These are phyloP conservation scores for Coemansia sp. DNA, from an alignment of 192 early-diverging fungal genomes.

Conservation along the genomic window DNA sequence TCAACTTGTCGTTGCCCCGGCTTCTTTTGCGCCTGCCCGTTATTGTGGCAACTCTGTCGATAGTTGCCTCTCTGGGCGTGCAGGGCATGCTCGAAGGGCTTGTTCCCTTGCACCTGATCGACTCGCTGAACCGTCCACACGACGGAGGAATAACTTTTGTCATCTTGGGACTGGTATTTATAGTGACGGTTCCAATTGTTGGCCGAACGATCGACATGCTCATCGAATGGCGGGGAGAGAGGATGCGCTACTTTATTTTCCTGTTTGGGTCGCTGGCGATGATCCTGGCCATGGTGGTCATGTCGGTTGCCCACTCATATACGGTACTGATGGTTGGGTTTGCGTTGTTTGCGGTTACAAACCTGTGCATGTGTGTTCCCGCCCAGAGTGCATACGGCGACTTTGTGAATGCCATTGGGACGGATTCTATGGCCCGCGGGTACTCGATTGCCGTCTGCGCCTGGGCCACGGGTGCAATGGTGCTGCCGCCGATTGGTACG, in stretches of 20 bases:
- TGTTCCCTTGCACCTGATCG: constrained; percentile 22
- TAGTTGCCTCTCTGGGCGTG: constrained; percentile 15
- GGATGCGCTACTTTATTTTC: constrained; percentile 21
- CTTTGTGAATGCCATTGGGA: constrained; percentile 19
- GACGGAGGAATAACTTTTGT: constrained; percentile 25
- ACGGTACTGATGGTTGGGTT: constrained; percentile 30
- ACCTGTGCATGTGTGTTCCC: constrained; percentile 26
- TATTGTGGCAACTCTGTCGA: constrained; percentile 14
- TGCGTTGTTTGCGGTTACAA: constrained; percentile 14
- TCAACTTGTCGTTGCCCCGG: background rate
- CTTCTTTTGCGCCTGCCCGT: constrained; percentile 15
- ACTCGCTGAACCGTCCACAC: constrained; percentile 4
- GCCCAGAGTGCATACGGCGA: constrained; percentile 37
- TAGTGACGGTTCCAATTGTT: constrained; percentile 8
- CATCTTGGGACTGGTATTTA: constrained; percentile 22
- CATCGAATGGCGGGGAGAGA: constrained; percentile 13
- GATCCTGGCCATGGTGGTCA: constrained; percentile 4
- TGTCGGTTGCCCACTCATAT: constrained; percentile 18
- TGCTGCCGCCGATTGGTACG: constrained; percentile 20
- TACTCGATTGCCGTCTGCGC: constrained; percentile 16
- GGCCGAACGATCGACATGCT: constrained; percentile 17
- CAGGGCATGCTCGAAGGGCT: constrained; percentile 33
- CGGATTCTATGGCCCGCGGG: constrained; percentile 22
- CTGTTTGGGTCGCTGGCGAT: constrained; percentile 12
- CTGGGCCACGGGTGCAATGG: constrained; percentile 25